These are phyloP conservation scores for Ustilago trichophora DNA, from an alignment of 1,284 basidiomycete species.

Conservation along the genomic window DNA sequence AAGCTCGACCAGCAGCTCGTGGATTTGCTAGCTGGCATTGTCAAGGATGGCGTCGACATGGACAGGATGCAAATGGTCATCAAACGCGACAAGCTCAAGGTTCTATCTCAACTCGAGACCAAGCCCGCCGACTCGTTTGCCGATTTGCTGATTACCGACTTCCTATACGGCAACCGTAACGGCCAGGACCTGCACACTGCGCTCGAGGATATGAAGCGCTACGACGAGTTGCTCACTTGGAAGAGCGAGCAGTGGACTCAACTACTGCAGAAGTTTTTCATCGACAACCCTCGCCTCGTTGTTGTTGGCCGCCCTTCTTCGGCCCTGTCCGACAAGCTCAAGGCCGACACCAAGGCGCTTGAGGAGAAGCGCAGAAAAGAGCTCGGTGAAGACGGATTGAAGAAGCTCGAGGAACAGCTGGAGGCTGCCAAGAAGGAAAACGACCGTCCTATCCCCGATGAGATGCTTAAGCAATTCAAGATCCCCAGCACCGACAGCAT, in stretches of 20 bases:
- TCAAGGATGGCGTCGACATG: conserved; percentile 86
- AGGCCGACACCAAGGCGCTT: conserved; percentile 81
- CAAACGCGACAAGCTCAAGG: conserved; percentile 84
- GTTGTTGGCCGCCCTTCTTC: conserved; percentile 89
- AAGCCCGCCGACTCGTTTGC: conserved; percentile 70
- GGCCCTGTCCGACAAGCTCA: conserved; percentile 80
- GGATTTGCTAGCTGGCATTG: conserved; percentile 77
- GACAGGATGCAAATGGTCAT: conserved; percentile 87
- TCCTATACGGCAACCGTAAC: conserved; percentile 84
- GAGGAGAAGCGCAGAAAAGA: conserved; percentile 76
- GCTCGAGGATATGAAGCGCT: conserved; percentile 83
- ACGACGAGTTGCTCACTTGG: conserved; percentile 75
- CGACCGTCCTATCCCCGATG: conserved; percentile 79
- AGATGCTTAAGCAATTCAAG: conserved; percentile 83
- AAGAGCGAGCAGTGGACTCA: conserved; percentile 79
- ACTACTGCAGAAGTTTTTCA: conserved; percentile 77
- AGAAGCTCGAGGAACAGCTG: conserved; percentile 76
- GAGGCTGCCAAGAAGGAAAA: conserved; percentile 87
- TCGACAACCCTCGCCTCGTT: conserved; percentile 58
- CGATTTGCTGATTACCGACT: conserved; percentile 74
- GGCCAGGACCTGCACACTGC: conserved; percentile 80
- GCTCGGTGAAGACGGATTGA: conserved; percentile 84
- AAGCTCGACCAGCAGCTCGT: conserved; percentile 78
- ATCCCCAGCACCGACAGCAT: conserved; percentile 76
- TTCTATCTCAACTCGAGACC: conserved; percentile 68